Percentiles rank a stretch among this genome's conserved stretches.
These are phyloP conservation scores for Alternaria brassicae DNA, from an alignment of 2,329 filamentous ascomycete species.

Conservation along the genomic window DNA sequence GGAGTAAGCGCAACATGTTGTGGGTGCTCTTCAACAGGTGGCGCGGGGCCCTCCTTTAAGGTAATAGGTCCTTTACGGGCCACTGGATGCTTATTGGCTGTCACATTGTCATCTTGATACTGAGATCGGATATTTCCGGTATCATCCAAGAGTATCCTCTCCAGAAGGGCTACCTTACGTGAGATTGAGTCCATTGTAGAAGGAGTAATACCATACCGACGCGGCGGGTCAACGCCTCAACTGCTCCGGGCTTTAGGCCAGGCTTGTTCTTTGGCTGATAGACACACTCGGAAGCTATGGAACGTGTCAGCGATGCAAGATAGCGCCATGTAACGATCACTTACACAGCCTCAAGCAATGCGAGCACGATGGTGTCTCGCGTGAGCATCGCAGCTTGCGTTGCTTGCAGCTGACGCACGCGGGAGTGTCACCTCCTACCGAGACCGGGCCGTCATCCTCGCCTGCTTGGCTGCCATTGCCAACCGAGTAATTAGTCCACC, in stretches of 20 bases:
- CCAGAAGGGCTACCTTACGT: slow-evolving; percentile 36
- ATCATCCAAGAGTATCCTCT: slow-evolving; percentile 41
- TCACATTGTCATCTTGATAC: slow-evolving; percentile 21
- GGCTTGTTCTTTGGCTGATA: slow-evolving; percentile 46
- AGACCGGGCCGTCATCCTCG: slow-evolving; percentile 35
- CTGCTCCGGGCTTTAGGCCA: slow-evolving; percentile 43
- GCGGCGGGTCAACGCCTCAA: slow-evolving; percentile 44
- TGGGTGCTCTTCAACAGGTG: slow-evolving; percentile 7
- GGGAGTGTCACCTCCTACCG: slow-evolving; percentile 38
- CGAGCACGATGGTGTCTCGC: slow-evolving; percentile 41
- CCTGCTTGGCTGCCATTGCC: slow-evolving; percentile 31
- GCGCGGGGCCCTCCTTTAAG: not conserved
- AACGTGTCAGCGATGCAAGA: slow-evolving; percentile 16
- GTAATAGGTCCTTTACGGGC: not conserved
- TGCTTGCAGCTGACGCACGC: slow-evolving; percentile 45
- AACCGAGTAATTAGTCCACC: slow-evolving; percentile 45
- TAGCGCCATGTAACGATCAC: slow-evolving; percentile 8
- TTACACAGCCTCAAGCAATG: slow-evolving; percentile 45
- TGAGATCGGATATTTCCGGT: slow-evolving; percentile 32
- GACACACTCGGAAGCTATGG: slow-evolving; percentile 36
- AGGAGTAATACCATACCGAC: slow-evolving; percentile 30
- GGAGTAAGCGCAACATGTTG: not conserved
- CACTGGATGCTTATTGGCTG: not conserved
- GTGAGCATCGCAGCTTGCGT: slow-evolving; percentile 42
- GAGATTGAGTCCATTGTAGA: slow-evolving; percentile 9